Evolutionary conservation across 2,329 filamentous ascomycete species (phyloP), one percentile per base, ranked within the genome.

Genomic region (Lecanosticta acicola): DNA sequence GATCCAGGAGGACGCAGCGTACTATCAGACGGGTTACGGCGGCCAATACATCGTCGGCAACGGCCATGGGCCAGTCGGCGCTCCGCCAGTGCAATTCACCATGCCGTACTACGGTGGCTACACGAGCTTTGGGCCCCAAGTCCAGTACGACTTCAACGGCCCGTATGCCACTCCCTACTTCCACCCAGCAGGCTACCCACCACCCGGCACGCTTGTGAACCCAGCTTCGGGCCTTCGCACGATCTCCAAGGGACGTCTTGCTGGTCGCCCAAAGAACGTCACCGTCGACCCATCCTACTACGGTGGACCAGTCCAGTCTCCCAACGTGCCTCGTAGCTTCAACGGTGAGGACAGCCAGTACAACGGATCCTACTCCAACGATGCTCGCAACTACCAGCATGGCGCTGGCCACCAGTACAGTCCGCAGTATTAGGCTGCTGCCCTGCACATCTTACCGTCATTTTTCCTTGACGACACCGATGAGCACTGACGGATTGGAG

Each of bases 1-100:
- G 51, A 50, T 60, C 17, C 47, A 52, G 3, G 62, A 67, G 24
- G 65, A 68, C 18, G 51, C 49, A 4, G 20, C 18, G 20, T 51
- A n/a, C n/a, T n/a, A n/a, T 39, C 44, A 39, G 45, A 20, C 37
- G 32, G 20, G 39, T 48, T 36, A 19, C 32, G 32, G 29, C 32
- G 32, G 20, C 34, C 26, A n/a, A n/a, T 43, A 47, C 21, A 44
- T 46, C 36, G 29, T 38, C 34, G 32, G 33, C 33, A 41, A 36
- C 16, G 42, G 41, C 32, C 40, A 20, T 26, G 43, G 33, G 19
- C 42, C 41, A 16, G 33, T 47, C 41, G 46, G 43, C 24, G 20
- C 40, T 42, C 39, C 42, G 7, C 35, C 35, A 17, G 17, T 16
- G 8, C 4, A 4, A 4, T 37, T 37, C 16, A 17, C 35, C 19